Conservation (phyloP, 306 rosid species). For the Cicer chorassanicum region DNA sequence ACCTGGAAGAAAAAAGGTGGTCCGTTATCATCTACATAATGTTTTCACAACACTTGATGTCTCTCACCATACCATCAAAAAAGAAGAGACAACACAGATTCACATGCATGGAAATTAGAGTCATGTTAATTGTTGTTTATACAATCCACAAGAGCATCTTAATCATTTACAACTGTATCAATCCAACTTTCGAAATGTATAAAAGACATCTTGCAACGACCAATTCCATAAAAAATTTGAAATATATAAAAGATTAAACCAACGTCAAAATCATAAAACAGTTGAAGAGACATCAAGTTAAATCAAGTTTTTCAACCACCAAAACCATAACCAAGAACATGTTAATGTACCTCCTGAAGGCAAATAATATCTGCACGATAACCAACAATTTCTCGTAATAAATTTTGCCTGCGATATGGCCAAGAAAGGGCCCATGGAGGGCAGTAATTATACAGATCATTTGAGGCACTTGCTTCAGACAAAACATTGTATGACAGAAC, state of each 20-base stretch:
- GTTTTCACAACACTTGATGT: neutral
- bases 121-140: constrained; percentile 3
- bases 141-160: constrained; percentile 14
- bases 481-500: constrained; percentile 94
- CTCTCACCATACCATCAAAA: neutral
- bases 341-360: constrained; percentile 88
- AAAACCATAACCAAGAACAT: constrained; percentile 33
- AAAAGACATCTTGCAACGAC: constrained; percentile 2
- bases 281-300: neutral
- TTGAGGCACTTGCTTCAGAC: constrained; percentile 85
- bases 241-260: neutral
- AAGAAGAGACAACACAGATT: neutral
- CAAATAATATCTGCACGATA: constrained; percentile 94
- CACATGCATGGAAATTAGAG: constrained; percentile 5
- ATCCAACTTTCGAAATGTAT: neutral
- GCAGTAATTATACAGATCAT: constrained; percentile 79
- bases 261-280: neutral
- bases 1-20: constrained; percentile 60
- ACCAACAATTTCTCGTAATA: constrained; percentile 91
- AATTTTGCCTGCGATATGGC: constrained; percentile 98
- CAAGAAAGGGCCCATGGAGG: constrained; percentile 99
- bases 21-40: constrained; percentile 25
- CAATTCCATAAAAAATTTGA: constrained; percentile 12
- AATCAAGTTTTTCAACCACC: constrained; percentile 29
- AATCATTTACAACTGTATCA: constrained; percentile 27